Evolutionary conservation across 345 rosid genomes (phyloP).

Genomic region (Acer negundo): DNA sequence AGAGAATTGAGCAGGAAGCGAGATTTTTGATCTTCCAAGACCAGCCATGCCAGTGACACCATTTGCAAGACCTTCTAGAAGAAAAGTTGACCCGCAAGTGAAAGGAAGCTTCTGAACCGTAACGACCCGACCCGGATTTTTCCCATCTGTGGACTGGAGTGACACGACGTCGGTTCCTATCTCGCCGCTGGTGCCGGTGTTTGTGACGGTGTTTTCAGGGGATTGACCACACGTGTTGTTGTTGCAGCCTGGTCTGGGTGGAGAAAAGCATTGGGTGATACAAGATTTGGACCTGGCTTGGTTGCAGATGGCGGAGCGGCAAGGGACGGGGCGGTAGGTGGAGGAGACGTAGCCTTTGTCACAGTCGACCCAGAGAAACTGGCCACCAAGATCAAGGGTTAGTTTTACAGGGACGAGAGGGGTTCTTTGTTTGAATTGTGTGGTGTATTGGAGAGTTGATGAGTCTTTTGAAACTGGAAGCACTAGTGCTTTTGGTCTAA

Average conservation of each 20-base stretch:
- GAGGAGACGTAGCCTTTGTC: conserved; percentile 45
- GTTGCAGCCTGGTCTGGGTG: conserved; percentile 49
- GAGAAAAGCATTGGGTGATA: conserved; percentile 21
- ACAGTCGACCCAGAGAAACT: conserved; percentile 51
- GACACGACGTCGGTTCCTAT: conserved; percentile 41
- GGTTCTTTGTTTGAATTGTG: conserved; percentile 41
- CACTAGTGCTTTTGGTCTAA: conserved; percentile 42
- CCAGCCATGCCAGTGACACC: conserved; percentile 45
- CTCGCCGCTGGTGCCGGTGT: conserved; percentile 30
- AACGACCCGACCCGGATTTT: conserved; percentile 38
- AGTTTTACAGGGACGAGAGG: conserved; percentile 37
- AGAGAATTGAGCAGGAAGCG: conserved; percentile 36
- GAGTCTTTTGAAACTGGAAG: conserved; percentile 43
- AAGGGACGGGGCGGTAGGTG: conserved; percentile 35
- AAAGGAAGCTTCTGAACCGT: conserved; percentile 33
- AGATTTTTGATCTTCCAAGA: conserved; percentile 32
- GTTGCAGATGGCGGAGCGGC: conserved; percentile 41
- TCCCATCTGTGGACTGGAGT: conserved; percentile 46
- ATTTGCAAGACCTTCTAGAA: conserved; percentile 26
- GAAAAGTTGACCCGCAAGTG: conserved; percentile 27
- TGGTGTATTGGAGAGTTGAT: conserved; percentile 38
- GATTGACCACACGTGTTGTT: conserved; percentile 44
- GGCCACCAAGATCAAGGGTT: conserved; percentile 48
- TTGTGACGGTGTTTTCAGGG: conserved; percentile 37
- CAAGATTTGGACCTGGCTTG: conserved; percentile 32